phyloP scores from a whole-genome alignment of 1,284 basidiomycete species.

The Tausonia pullulans region DNA sequence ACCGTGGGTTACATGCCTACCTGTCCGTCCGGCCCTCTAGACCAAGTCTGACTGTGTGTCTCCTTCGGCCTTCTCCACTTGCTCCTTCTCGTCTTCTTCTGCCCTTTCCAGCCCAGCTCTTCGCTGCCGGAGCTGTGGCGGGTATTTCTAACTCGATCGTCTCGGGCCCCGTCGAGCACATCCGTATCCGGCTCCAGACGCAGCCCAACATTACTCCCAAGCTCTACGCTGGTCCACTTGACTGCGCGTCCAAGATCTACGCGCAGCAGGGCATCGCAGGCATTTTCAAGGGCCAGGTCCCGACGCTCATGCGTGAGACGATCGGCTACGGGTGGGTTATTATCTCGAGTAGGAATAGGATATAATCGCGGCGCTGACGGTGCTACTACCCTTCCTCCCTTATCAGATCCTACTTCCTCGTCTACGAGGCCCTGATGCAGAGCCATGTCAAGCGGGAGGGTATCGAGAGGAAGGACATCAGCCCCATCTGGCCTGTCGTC shows the following conservation, averaged over 20 bases:
- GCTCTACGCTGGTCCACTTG: slow-evolving; percentile 68
- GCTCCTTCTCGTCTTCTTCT: neutral
- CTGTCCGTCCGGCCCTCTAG: too few relatives aligned
- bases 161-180: slow-evolving; percentile 92
- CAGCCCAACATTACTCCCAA: slow-evolving; percentile 58
- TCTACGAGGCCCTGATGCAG: slow-evolving; percentile 87
- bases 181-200: slow-evolving; percentile 88
- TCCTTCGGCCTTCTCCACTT: neutral
- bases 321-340: slow-evolving; percentile 53
- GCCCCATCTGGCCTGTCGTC: slow-evolving; percentile 59
- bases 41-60: neutral
- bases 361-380: neutral
- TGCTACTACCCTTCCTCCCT: neutral
- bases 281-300: slow-evolving; percentile 84
- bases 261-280: slow-evolving; percentile 62
- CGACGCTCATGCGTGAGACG: slow-evolving; percentile 79
- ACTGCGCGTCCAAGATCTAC: slow-evolving; percentile 74
- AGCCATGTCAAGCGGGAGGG: slow-evolving; percentile 60
- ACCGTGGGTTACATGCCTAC: slow-evolving; percentile 1
- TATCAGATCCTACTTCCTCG: slow-evolving; percentile 64
- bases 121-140: slow-evolving; percentile 66
- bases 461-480: slow-evolving; percentile 62
- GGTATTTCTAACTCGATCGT: slow-evolving; percentile 86
- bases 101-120: slow-evolving; percentile 47
- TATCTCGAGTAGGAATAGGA: neutral